Percentiles rank a stretch among this genome's conserved stretches.
Evolutionary conservation across 2,329 filamentous ascomycete species (phyloP).

Genomic region (Fusarium kyushuense): DNA sequence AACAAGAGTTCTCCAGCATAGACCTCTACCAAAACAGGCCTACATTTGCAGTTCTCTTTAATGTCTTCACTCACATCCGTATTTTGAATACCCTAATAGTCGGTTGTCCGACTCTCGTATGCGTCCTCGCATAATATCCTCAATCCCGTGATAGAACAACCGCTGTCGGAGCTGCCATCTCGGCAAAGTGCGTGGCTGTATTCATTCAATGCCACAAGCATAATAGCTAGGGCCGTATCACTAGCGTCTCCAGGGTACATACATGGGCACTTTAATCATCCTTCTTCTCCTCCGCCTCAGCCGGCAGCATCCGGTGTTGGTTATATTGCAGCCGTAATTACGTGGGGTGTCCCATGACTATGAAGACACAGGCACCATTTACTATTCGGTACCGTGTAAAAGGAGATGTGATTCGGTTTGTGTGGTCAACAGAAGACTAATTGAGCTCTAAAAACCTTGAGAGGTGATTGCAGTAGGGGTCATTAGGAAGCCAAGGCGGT

Average conservation of each 20-base stretch:
- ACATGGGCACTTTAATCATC: slow-evolving; percentile 53
- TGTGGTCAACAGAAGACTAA: slow-evolving; percentile 44
- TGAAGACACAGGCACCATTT: slow-evolving; percentile 47
- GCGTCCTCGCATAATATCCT: slow-evolving; percentile 49
- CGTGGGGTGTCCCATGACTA: slow-evolving; percentile 50
- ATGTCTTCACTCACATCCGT: too few species aligned
- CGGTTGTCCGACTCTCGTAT: slow-evolving; percentile 55
- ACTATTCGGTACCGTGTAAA: slow-evolving; percentile 51
- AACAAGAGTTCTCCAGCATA: slow-evolving; percentile 45
- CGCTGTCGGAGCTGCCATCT: slow-evolving; percentile 49
- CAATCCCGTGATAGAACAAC: neutral
- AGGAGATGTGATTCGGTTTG: slow-evolving; percentile 44
- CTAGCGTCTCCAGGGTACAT: slow-evolving; percentile 53
- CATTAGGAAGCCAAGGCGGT: slow-evolving; percentile 51
- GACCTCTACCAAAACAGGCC: slow-evolving; percentile 48
- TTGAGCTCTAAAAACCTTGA: slow-evolving; percentile 44
- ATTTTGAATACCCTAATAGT: too few species aligned
- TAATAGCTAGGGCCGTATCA: slow-evolving; percentile 53
- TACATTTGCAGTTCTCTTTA: slow-evolving; percentile 50
- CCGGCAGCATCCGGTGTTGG: slow-evolving; percentile 52
- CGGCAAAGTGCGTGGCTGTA: slow-evolving; percentile 51
- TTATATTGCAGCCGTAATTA: slow-evolving; percentile 51
- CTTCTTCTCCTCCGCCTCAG: slow-evolving; percentile 46
- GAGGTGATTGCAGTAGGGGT: neutral
- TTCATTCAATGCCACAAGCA: slow-evolving; percentile 55